Evolutionary conservation across 345 rosid species (phyloP).

Genomic region (Populus davidiana): DNA sequence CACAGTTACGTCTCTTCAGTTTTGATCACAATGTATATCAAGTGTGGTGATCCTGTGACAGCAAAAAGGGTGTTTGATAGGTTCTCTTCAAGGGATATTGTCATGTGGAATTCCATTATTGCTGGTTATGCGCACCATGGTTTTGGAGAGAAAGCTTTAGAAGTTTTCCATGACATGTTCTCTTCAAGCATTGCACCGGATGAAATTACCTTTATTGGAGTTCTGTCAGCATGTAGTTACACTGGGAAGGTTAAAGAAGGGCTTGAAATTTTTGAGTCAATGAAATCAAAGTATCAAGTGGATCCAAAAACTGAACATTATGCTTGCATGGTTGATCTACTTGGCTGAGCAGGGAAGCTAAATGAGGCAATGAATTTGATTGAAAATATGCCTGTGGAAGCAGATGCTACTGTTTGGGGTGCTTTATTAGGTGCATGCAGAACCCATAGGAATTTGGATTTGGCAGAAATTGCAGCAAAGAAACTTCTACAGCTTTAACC

Average conservation of each 20-base stretch:
- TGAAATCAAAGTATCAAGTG: constrained; percentile 53
- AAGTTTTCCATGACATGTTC: constrained; percentile 58
- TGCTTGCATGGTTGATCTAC: constrained; percentile 83
- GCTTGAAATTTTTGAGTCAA: constrained; percentile 53
- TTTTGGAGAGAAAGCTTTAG: constrained; percentile 60
- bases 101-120: constrained; percentile 82
- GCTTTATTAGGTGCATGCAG: constrained; percentile 74
- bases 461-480: constrained; percentile 73
- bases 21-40: constrained; percentile 75
- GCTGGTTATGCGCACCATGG: constrained; percentile 79
- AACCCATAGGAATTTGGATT: constrained; percentile 55
- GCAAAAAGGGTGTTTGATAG: constrained; percentile 61
- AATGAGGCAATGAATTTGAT: constrained; percentile 65
- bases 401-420: constrained; percentile 84
- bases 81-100: constrained; percentile 55
- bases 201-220: constrained; percentile 69
- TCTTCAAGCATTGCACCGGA: constrained; percentile 52
- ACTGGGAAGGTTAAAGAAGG: constrained; percentile 70
- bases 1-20: constrained; percentile 65
- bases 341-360: constrained; percentile 67
- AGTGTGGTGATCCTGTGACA: constrained; percentile 67
- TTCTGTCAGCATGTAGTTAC: constrained; percentile 78
- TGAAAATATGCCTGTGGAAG: constrained; percentile 56
- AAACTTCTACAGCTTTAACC: constrained; percentile 66
- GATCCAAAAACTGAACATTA: constrained; percentile 59